Evolutionary conservation across 805 yeast species (phyloP).

Genomic region (Zygosaccharomyces kombuchaensis): DNA sequence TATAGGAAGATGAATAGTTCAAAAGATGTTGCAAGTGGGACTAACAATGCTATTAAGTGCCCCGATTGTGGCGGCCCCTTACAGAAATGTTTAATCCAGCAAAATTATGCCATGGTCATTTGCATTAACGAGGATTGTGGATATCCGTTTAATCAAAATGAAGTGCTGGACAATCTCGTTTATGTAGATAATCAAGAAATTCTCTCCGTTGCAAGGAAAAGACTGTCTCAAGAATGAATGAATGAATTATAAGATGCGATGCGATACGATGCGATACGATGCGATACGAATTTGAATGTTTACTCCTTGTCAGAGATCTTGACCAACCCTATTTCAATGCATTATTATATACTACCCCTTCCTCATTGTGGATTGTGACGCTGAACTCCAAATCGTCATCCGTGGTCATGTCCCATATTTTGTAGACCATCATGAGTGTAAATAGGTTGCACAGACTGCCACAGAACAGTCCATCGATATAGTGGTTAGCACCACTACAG

Average conservation of each 20-base stretch:
- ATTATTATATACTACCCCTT: constrained; percentile 28
- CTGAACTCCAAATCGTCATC: constrained; percentile 91
- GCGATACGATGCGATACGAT: background rate
- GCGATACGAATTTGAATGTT: background rate
- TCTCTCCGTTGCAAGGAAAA: constrained; percentile 25
- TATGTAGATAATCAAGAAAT: constrained; percentile 31
- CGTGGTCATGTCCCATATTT: constrained; percentile 95
- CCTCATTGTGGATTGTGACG: constrained; percentile 51
- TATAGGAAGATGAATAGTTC: background rate
- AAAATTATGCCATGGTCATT: constrained; percentile 32
- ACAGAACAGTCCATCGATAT: constrained; percentile 85
- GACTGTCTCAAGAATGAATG: constrained; percentile 16
- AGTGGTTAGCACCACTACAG: constrained; percentile 73
- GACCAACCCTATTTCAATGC: constrained; percentile 7
- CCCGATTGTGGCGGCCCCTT: constrained; percentile 27
- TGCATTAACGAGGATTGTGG: constrained; percentile 28
- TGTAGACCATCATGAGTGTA: constrained; percentile 90
- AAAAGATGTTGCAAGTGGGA: background rate
- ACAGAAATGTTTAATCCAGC: constrained; percentile 33
- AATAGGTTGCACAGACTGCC: constrained; percentile 76
- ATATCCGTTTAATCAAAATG: constrained; percentile 30
- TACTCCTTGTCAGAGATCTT: background rate
- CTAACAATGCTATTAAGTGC: constrained; percentile 12
- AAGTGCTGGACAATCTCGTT: constrained; percentile 20
- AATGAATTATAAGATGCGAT: background rate